A percentile compares a stretch with the other conserved stretches of the same genome.
phyloP scores from a whole-genome alignment of 202 grass and related monocot species.

The Schoenoplectus tabernaemontani region DNA sequence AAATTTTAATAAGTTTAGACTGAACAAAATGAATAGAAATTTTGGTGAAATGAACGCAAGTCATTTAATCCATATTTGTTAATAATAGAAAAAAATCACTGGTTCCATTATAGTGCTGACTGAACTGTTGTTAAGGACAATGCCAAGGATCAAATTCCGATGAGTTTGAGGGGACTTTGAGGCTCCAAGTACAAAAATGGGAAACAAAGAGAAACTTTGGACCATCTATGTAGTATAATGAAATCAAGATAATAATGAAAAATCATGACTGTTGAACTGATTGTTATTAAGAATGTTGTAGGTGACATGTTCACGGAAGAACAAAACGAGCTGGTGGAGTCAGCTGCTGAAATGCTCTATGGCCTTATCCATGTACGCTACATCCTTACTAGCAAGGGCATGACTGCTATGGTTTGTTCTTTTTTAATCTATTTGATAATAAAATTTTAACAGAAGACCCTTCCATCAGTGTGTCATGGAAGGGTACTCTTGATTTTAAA shows the following conservation, averaged over 20 bases:
- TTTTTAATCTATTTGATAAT: background rate
- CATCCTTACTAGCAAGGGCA: constrained; percentile 82
- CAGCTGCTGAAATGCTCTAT: constrained; percentile 95
- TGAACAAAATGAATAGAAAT: background rate
- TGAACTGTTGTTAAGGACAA: background rate
- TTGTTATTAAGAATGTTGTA: constrained; percentile 27
- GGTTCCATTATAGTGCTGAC: background rate
- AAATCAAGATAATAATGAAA: background rate
- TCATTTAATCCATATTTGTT: too few relatives aligned
- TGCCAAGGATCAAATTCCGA: background rate
- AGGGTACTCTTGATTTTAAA: constrained; percentile 7
- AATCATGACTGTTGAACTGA: constrained; percentile 16
- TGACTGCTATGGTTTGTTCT: constrained; percentile 76
- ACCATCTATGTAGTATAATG: background rate
- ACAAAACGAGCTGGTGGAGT: constrained; percentile 91
- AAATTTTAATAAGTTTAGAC: background rate
- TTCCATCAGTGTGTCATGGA: background rate
- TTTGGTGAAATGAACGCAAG: background rate
- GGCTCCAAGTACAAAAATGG: background rate
- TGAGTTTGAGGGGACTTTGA: background rate
- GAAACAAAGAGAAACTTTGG: background rate
- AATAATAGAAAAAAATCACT: background rate
- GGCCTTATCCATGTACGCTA: constrained; percentile 93
- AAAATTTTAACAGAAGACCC: background rate
- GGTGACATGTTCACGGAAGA: constrained; percentile 94